These are phyloP conservation scores for Ambrosia hybrid DNA, from an alignment of 140 eudicot genomes.

Conservation along the genomic window DNA sequence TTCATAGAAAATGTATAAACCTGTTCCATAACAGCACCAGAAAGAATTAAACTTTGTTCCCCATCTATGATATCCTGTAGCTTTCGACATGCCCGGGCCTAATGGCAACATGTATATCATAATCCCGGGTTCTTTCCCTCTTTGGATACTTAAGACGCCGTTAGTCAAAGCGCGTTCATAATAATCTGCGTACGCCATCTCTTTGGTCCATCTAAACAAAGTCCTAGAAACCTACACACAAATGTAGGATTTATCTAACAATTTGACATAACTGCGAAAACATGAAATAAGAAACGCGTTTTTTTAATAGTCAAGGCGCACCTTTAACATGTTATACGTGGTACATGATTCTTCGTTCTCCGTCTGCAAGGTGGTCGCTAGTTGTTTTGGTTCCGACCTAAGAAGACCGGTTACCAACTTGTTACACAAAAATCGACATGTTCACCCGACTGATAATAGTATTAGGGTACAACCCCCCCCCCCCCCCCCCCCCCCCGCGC, in stretches of 20 bases:
- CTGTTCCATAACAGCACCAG: slow-evolving; percentile 99
- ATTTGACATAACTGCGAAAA: not conserved
- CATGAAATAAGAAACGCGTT: not conserved
- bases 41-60: slow-evolving; percentile 60
- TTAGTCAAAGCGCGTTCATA: slow-evolving; percentile 93
- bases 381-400: slow-evolving; percentile 85
- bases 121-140: slow-evolving; percentile 86
- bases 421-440: not conserved
- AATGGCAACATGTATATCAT: slow-evolving; percentile 95
- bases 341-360: slow-evolving; percentile 98
- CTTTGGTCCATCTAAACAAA: slow-evolving; percentile 93
- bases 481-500: too few relatives aligned
- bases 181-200: slow-evolving; percentile 84
- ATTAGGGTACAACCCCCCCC: too few relatives aligned
- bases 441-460: not conserved
- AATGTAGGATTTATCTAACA: not conserved
- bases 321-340: slow-evolving; percentile 97
- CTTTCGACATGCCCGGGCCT: slow-evolving; percentile 77
- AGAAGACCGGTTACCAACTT: not conserved
- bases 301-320: slow-evolving; percentile 2
- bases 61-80: slow-evolving; percentile 73
- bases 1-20: slow-evolving; percentile 28
- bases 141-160: slow-evolving; percentile 85
- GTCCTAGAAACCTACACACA: slow-evolving; percentile 69
- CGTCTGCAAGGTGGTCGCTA: slow-evolving; percentile 55